Evolutionary conservation across 768 basidiomycete species (phyloP), one percentile per base, ranked within the genome.

Genomic region (Amyloporia xantha): DNA sequence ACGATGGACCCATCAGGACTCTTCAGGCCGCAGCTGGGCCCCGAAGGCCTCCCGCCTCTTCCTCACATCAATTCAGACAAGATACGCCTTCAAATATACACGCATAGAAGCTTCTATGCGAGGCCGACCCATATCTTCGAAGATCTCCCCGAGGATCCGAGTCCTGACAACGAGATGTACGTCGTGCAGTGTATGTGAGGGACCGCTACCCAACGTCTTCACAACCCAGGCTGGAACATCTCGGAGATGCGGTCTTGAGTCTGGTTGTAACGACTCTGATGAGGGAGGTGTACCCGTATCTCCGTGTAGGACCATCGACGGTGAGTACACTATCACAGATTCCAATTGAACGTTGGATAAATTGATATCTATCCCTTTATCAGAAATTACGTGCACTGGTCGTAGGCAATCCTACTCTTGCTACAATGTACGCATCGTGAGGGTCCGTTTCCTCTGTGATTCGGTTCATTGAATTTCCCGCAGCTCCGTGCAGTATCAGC

Each of bases 121-220:
- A 72, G 88, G 2, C 85, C 86, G 0, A 81, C 78, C 5, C 79
- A 85, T 55, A 68, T 86, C 21, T 91, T 91, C 54, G 88, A 91
- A 60, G 88, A 91, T 63, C n/a, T 69, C 30, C 77, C 73, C 0
- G 71, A 78, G 53, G 87, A 91, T 64, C 81, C 75, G 2, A 84
- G 83, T 44, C 87, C 86, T 5, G 88, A 91, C 60, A 90, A 91
- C 53, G 88, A 91, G 68, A 84, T 78, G 88, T 87, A 47, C 56
- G 72, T 62, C 4, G 47, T 38, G n/a, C n/a, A n/a, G n/a, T n/a
- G n/a, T n/a, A n/a, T n/a, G n/a, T n/a, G n/a, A n/a, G n/a, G n/a
- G n/a, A n/a, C n/a, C n/a, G n/a, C n/a, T n/a, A n/a, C n/a, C n/a
- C n/a, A n/a, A n/a, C n/a, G n/a, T n/a, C n/a, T n/a, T n/a, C n/a